These are phyloP conservation scores for Anethum foeniculum DNA, from an alignment of 140 eudicot species.

Conservation along the genomic window DNA sequence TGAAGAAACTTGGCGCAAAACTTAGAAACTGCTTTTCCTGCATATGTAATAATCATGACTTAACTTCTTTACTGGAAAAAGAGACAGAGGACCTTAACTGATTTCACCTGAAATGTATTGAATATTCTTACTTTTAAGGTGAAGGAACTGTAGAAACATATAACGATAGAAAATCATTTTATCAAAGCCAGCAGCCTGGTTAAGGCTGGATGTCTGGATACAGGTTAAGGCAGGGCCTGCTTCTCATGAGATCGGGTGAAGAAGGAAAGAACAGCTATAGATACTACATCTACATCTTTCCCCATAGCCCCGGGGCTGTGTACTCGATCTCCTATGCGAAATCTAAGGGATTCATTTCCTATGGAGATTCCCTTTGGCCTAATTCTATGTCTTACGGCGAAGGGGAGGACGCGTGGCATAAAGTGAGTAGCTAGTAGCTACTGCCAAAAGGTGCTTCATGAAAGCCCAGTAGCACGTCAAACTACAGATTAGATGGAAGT, in stretches of 20 bases:
- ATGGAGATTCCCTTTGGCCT: background rate
- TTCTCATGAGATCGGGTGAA: no score
- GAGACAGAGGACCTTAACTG: background rate
- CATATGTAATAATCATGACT: slow-evolving; percentile 10
- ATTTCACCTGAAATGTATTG: background rate
- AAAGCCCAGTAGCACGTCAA: background rate
- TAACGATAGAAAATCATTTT: background rate
- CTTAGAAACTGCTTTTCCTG: slow-evolving; percentile 81
- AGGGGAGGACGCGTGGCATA: no score
- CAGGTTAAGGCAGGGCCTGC: no score
- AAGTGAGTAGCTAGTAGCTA: no score
- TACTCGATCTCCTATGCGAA: background rate
- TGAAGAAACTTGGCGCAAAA: slow-evolving; percentile 93
- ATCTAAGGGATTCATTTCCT: background rate
- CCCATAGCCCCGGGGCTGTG: no score
- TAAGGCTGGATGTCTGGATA: no score
- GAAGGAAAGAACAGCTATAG: no score
- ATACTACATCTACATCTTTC: no score
- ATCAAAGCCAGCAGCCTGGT: no score
- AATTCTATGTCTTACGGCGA: no score
- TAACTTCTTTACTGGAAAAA: background rate
- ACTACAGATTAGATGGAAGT: background rate
- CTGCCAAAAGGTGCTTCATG: no score
- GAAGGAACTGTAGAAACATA: background rate
- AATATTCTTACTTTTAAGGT: background rate